Base-by-base conservation (phyloP, 169 alveolate species). In the Eimeria praecox region DNA sequence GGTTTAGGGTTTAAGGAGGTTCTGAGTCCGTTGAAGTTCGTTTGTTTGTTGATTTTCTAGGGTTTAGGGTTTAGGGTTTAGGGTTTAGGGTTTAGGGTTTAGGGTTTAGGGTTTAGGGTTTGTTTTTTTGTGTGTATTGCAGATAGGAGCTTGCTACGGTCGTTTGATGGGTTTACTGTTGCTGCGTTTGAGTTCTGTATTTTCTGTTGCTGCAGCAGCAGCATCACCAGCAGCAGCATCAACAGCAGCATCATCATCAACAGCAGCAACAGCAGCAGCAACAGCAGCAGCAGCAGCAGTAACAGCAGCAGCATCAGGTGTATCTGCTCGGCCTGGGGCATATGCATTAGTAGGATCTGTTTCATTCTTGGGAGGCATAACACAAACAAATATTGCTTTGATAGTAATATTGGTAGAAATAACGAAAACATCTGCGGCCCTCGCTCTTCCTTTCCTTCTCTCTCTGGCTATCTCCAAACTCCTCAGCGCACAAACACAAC, bases 261-360 rank as follows among this genome's bases (percentile, higher is more conserved):
- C 75, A 46, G 22, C 90, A 44, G 14, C 73, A 12, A 16, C 44
- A 24, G 90, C 78, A 3, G 46, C 27, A 24, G 54, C 91, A 49
- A n/a, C 52, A 22, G 27, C 75, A 46, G 22, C 82, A 44, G 14
- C 73, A 12, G 38, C 33, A 24, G 90, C 66, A 3, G 46, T 16
- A 24, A 20, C 75, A 46, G 35, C 80, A 54, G 35, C 92, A 52
- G 24, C 82, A 20, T 33, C 42, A 20, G 22, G 92, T 62, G 8
- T n/a, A 18, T 30, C 35, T 33, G 64, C 93, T 24, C 59, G 88
- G 2, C 96, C 96, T 56, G 95, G 95, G 16, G 75, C 75, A 52
- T 96, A 96, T 80, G 96, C 96, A 6, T 52, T 96, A n/a, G 94
- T 92, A 12, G 97, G 97, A 3, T 96, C 97, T 33, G 95, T 85